These are phyloP conservation scores for Xylaria sp. DNA, from an alignment of 2,329 filamentous ascomycete genomes.

Conservation along the genomic window DNA sequence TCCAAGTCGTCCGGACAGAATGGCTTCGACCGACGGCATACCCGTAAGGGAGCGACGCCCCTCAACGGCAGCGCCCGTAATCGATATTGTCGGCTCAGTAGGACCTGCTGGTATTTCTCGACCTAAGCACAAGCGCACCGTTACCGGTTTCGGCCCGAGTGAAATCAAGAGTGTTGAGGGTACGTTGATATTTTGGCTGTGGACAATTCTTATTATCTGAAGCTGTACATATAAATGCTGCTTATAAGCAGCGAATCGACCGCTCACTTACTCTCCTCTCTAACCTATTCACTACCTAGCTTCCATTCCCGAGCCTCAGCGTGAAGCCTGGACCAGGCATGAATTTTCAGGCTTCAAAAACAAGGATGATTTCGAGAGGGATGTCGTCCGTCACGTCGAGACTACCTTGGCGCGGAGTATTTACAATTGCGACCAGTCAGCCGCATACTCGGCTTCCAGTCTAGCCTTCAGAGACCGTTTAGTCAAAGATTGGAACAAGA, in stretches of 20 bases:
- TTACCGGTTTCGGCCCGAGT: conserved; percentile 87
- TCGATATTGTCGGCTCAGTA: conserved; percentile 85
- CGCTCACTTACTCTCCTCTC: conserved; percentile 9
- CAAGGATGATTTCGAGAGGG: conserved; percentile 85
- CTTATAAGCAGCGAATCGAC: not conserved
- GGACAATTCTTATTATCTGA: not conserved
- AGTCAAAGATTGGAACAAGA: conserved; percentile 97
- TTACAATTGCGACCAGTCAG: conserved; percentile 97
- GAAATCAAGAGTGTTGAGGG: conserved; percentile 97
- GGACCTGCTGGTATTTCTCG: conserved; percentile 85
- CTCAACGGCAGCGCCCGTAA: conserved; percentile 81
- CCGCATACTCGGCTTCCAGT: conserved; percentile 90
- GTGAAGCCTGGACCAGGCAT: conserved; percentile 78
- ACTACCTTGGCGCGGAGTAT: conserved; percentile 94
- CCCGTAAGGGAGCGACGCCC: conserved; percentile 79
- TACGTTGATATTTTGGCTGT: conserved; percentile 51
- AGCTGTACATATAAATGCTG: conserved; percentile 2
- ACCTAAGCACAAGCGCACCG: conserved; percentile 97
- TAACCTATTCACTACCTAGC: conserved; percentile 53
- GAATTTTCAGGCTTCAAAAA: conserved; percentile 75
- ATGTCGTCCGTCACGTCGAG: conserved; percentile 93
- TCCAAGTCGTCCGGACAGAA: conserved; percentile 37
- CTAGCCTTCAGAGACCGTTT: conserved; percentile 92
- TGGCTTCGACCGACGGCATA: conserved; percentile 51
- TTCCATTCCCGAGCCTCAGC: conserved; percentile 87